A percentile compares a stretch with the other conserved stretches of the same genome.
Conservation (phyloP, 371 early-diverging fungal genomes). For the Funneliformis caledonium region DNA sequence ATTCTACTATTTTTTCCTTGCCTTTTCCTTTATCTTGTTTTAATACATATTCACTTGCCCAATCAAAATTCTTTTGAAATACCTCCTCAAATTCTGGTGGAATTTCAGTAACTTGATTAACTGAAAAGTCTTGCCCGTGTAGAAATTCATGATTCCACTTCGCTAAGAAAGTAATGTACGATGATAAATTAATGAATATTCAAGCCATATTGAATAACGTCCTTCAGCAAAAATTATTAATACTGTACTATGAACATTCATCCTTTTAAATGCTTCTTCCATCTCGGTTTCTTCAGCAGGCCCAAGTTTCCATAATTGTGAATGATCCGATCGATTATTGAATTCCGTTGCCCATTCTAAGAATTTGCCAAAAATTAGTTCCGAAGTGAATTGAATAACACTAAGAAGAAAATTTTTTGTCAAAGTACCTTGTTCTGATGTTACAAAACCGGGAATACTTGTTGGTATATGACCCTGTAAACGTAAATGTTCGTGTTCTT, state of each 20-base stretch:
- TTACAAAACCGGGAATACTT: constrained; percentile 41
- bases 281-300: constrained; percentile 64
- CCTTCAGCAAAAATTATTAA: constrained; percentile 44
- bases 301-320: constrained; percentile 60
- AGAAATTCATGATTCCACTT: constrained; percentile 68
- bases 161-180: constrained; percentile 28
- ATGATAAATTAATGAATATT: neutral
- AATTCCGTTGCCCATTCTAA: constrained; percentile 65
- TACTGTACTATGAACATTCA: constrained; percentile 47
- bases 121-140: constrained; percentile 56
- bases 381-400: neutral
- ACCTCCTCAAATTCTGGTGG: constrained; percentile 67
- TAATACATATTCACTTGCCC: constrained; percentile 63
- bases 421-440: neutral
- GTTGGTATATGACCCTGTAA: constrained; percentile 36
- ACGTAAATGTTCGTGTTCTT: constrained; percentile 44
- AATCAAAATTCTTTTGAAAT: constrained; percentile 68
- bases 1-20: constrained; percentile 50
- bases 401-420: neutral
- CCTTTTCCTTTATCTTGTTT: constrained; percentile 59
- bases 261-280: constrained; percentile 63
- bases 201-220: constrained; percentile 45
- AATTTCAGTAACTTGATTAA: constrained; percentile 53
- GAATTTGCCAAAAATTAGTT: constrained; percentile 32
- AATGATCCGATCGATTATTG: constrained; percentile 48